Conservation (phyloP, 2,329 filamentous ascomycete genomes). For the Talaromyces sp. region DNA sequence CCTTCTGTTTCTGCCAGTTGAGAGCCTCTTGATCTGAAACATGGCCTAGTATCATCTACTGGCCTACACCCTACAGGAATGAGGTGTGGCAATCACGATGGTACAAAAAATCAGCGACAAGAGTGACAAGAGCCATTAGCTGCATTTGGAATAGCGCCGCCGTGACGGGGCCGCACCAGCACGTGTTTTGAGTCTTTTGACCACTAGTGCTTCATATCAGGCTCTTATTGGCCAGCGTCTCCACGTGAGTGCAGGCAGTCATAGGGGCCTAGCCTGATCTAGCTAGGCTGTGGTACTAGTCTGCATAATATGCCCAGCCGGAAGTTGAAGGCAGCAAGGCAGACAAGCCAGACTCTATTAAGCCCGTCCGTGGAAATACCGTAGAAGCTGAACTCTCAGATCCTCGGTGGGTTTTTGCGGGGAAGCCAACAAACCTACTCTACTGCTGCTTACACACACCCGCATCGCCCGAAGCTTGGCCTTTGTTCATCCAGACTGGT, state of each 20-base stretch:
- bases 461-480: neutral
- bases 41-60: neutral
- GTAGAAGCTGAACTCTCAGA: neutral
- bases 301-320: neutral
- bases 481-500: neutral
- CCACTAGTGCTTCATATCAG: neutral
- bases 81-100: neutral
- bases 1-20: neutral
- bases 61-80: neutral
- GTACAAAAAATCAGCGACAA: neutral
- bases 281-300: neutral
- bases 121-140: neutral
- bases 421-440: neutral
- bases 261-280: neutral
- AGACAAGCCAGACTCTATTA: neutral
- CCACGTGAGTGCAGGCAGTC: neutral
- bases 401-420: conserved; percentile 9
- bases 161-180: neutral
- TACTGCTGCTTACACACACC: neutral
- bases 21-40: neutral
- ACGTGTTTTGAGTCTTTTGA: conserved; percentile 1
- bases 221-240: neutral
- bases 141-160: neutral
- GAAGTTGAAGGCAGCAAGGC: conserved; percentile 6
- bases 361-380: conserved; percentile 3